Conservation (phyloP, 208 protist species). For the Acanthamoeba pearcei region DNA sequence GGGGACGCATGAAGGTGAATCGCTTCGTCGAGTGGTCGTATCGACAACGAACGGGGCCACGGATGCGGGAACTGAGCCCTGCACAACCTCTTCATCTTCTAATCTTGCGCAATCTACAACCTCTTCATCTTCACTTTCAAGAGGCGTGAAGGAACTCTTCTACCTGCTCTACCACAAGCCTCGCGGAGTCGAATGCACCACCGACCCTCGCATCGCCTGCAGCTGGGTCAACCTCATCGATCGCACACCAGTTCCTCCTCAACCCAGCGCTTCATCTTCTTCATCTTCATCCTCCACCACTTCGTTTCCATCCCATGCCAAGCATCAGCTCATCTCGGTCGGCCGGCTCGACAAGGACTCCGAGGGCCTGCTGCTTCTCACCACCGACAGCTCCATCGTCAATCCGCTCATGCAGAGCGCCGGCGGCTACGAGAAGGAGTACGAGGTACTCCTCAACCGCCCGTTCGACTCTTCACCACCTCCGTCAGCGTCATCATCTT, state of each 20-base stretch:
- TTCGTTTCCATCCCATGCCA: not conserved
- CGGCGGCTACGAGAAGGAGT: conserved; percentile 39
- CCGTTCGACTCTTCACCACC: not conserved
- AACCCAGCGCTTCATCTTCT: too few species aligned
- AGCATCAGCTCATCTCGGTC: conserved; percentile 52
- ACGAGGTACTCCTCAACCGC: conserved; percentile 27
- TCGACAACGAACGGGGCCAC: not conserved
- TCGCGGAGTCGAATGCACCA: conserved; percentile 8
- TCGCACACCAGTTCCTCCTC: not conserved
- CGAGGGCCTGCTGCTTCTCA: conserved; percentile 27
- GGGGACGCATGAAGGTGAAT: not conserved
- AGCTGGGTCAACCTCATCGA: conserved; percentile 42
- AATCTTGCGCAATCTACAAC: too few species aligned
- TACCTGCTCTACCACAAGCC: conserved; percentile 41
- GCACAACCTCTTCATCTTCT: too few species aligned
- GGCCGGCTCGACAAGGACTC: conserved; percentile 42
- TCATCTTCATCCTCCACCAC: not conserved
- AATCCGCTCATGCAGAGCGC: conserved; percentile 22
- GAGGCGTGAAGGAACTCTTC: not conserved
- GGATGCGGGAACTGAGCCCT: too few species aligned
- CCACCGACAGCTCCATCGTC: conserved; percentile 23
- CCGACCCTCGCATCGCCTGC: conserved; percentile 14
- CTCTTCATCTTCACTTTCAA: too few species aligned
- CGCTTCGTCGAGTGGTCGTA: not conserved
- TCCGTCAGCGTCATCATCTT: not conserved